Evolutionary conservation across 176 grass and related monocot genomes (phyloP).

Genomic region (Cenchrus purpureus): DNA sequence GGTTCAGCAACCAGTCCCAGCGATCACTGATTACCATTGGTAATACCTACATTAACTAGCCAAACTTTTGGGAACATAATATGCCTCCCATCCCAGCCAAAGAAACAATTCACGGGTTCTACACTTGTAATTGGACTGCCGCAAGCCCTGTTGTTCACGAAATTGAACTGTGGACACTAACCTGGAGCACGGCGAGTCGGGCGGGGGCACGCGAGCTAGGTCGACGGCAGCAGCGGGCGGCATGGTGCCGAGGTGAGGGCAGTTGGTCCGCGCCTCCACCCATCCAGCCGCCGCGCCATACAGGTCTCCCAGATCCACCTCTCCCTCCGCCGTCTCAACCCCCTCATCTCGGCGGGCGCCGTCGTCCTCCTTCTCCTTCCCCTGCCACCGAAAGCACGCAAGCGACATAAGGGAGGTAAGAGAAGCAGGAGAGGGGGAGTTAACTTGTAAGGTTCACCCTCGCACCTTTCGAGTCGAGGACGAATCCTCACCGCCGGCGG

Average conservation of each 20-base stretch:
- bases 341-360: background rate
- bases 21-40: background rate
- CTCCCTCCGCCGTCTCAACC: background rate
- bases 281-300: slow-evolving; percentile 63
- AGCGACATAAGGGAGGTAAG: background rate
- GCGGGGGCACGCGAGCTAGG: slow-evolving; percentile 63
- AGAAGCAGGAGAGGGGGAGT: too few species aligned
- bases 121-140: background rate
- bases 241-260: slow-evolving; percentile 66
- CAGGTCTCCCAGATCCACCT: slow-evolving; percentile 43
- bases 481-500: slow-evolving; percentile 6
- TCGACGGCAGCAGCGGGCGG: slow-evolving; percentile 47
- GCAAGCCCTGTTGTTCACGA: background rate
- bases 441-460: background rate
- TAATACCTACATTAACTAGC: background rate
- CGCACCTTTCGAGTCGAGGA: slow-evolving; percentile 10
- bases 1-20: background rate
- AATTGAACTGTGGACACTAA: background rate
- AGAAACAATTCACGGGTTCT: background rate
- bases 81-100: background rate
- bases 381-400: slow-evolving; percentile 27
- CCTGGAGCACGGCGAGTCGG: slow-evolving; percentile 74
- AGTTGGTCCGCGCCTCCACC: slow-evolving; percentile 84
- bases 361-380: slow-evolving; percentile 40
- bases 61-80: background rate